phyloP scores from a whole-genome alignment of 176 grass and related monocot genomes.

The Triticum dicoccoides region DNA sequence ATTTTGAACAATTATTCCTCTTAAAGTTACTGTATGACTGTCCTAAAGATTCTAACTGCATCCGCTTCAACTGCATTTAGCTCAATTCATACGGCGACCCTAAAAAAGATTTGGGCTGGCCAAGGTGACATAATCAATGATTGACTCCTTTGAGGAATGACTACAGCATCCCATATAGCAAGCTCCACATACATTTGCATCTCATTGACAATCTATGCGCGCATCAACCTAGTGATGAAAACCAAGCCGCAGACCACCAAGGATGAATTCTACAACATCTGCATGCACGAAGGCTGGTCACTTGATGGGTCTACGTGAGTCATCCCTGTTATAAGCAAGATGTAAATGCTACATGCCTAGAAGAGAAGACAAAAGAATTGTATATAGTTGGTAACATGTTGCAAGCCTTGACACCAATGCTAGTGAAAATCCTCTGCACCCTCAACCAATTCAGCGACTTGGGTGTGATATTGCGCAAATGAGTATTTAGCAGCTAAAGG shows the following conservation, averaged over 20 bases:
- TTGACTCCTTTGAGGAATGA: not conserved
- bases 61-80: not conserved
- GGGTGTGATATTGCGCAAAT: not conserved
- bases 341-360: not conserved
- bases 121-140: slow-evolving; percentile 2
- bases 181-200: not conserved
- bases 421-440: not conserved
- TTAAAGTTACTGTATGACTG: not conserved
- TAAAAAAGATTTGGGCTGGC: not conserved
- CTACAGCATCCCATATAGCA: not conserved
- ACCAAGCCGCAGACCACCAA: not conserved
- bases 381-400: not conserved
- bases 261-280: not conserved
- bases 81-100: not conserved
- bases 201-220: not conserved
- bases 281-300: not conserved
- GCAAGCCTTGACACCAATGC: not conserved
- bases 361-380: not conserved
- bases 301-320: not conserved
- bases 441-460: not conserved
- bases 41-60: not conserved
- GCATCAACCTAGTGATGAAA: not conserved
- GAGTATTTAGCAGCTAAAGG: not conserved
- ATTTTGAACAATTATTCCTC: not conserved
- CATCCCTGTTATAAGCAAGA: not conserved